Percentiles rank a stretch among this genome's conserved stretches.
Conservation (phyloP, 192 early-diverging fungal genomes). For the Irineochytrium annulatum region DNA sequence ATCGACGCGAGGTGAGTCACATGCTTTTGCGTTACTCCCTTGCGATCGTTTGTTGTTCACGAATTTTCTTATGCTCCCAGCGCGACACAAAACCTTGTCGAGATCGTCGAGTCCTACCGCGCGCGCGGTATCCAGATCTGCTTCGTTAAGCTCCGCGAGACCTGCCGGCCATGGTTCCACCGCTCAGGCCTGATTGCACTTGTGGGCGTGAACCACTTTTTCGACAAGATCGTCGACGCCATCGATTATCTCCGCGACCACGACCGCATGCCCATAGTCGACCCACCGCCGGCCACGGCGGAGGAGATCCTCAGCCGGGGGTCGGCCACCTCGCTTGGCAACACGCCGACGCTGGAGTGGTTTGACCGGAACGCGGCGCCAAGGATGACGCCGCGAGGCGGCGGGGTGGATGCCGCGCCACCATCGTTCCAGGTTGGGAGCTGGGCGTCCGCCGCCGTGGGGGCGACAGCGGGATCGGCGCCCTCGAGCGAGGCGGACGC, state of each 20-base stretch:
- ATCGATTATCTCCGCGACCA: constrained; percentile 8
- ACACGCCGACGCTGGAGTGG: no score
- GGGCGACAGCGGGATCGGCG: no score
- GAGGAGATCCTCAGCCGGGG: no score
- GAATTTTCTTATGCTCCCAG: constrained; percentile 24
- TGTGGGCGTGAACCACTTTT: constrained; percentile 65
- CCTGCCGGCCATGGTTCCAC: constrained; percentile 65
- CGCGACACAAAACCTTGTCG: constrained; percentile 80
- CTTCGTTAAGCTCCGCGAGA: constrained; percentile 83
- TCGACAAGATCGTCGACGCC: constrained; percentile 64
- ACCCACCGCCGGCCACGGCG: no score
- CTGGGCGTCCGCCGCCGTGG: no score
- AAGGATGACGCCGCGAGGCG: no score
- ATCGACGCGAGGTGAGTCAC: constrained; percentile 79
- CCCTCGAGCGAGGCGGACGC: no score
- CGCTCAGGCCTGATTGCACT: constrained; percentile 63
- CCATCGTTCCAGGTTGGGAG: no score
- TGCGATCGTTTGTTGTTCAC: background rate
- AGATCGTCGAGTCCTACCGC: constrained; percentile 85
- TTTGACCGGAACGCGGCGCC: no score
- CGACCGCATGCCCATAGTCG: no score
- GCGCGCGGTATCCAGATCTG: constrained; percentile 77
- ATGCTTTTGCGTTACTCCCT: background rate
- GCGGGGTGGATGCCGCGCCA: no score
- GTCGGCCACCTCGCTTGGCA: no score